Evolutionary conservation across 345 rosid species (phyloP), one percentile per base, ranked within the genome.

Genomic region (Corymbia maculata): DNA sequence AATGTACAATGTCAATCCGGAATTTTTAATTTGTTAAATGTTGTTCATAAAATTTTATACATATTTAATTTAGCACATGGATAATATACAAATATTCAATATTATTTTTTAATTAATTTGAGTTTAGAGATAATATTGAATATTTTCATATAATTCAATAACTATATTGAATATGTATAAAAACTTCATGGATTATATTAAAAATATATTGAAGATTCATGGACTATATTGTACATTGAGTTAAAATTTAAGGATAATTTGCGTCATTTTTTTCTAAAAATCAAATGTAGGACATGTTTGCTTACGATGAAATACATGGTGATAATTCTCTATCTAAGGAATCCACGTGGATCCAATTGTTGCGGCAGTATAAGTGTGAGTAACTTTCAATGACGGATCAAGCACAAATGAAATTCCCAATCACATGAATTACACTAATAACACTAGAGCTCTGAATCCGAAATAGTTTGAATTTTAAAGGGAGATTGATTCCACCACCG

Each of bases 41-140:
- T 22, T 2, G 0, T 55, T 1, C 12, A 5, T 55, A 55, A 8
- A 0, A 21, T 22, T 55, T 4, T 22, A 21, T 55, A 55, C 0
- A 22, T 22, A 22, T 55, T 55, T 12, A 55, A 55, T 22, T 22
- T 3, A 9, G 22, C 61, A 0, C 22, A 21, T 55, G 61, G 22
- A 55, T 12, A 21, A 22, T 55, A 5, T 55, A 55, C 22, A 55
- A 55, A 22, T 55, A 1, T 55, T 55, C 13, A 9, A 55, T 55
- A 55, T 55, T 55, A 55, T 8, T 11, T 0, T 22, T 55, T 19
- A 7, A 22, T 22, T 55, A 55, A 22, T 28, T 55, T 55, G 21
- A 55, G 28, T 55, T 55, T 11, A 22, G 21, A 1, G 28, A 22
- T 2, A 22, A 55, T 55, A 55, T 55, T 55, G 22, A 55, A 22